Conservation (phyloP, 108 stramenopile genomes). For the Cyclotella baltica region DNA sequence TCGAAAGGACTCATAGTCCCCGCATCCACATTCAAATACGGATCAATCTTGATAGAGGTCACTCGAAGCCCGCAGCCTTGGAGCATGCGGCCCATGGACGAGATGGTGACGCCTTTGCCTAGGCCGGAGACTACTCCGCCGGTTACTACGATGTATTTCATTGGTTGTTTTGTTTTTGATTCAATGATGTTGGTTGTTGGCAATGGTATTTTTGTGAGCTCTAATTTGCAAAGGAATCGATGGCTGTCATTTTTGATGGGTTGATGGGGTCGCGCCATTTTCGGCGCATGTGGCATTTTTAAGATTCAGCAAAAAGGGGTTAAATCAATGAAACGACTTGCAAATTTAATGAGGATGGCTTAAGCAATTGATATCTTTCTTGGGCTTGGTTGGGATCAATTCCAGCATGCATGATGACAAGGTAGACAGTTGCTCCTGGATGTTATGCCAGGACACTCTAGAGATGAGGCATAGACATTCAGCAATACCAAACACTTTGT, state of each 20-base stretch:
- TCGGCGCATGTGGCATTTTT: no score
- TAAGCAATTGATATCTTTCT: no score
- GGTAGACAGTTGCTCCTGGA: no score
- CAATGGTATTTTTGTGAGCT: background rate
- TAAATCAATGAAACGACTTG: no score
- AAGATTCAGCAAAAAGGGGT: no score
- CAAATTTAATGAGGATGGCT: no score
- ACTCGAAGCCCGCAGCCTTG: constrained; percentile 85
- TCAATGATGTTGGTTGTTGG: background rate
- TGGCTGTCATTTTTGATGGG: background rate
- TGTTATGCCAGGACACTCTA: no score
- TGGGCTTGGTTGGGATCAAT: no score
- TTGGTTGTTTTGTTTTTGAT: constrained; percentile 17
- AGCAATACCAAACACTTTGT: no score
- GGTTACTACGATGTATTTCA: constrained; percentile 91
- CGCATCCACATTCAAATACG: constrained; percentile 90
- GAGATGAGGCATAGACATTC: no score
- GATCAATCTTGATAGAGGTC: constrained; percentile 93
- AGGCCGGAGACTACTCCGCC: constrained; percentile 93
- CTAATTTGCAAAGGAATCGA: background rate
- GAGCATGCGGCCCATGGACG: constrained; percentile 87
- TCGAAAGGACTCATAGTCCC: constrained; percentile 94
- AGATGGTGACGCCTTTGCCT: constrained; percentile 90
- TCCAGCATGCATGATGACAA: no score
- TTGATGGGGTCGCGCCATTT: no score